Base-by-base conservation (phyloP, 305 asterid species). In the Fraxinus ornus region DNA sequence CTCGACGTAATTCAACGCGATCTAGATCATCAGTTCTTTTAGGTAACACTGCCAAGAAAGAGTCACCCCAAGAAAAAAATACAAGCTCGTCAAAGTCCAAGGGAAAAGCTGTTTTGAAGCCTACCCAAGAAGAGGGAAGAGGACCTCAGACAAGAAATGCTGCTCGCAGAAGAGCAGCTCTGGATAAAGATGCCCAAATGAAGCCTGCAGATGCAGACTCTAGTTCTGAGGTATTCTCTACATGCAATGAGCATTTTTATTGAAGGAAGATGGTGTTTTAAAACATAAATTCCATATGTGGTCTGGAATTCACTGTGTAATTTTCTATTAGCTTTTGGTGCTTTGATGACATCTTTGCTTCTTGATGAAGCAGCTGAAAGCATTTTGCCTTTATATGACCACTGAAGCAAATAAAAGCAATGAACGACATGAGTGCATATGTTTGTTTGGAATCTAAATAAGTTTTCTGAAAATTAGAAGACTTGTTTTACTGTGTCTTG, bases 101-200 rank as follows among this genome's bases (percentile, higher is more conserved):
- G 88, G 99, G 98, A 8, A 97, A 97, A 88, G 98, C 98, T 75
- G 97, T 97, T 75, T 81, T 92, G 89, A 95, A 95, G 87, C 89
- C 94, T 1, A 86, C 85, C 62, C 93, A 86, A 76, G 98, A 96
- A 83, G 97, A 90, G 86, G 93, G 94, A 75, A 93, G 88, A 83
- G 97, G 97, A 4, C 97, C 98, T 32, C 97, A 91, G 86, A 97
- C 98, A 8, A 90, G 99, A 88, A 97, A 92, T 84, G 93, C 97
- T 83, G 76, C 96, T 76, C 94, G 97, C 21, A 89, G 97, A 89
- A 90, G 91, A 82, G 97, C 97, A 70, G 94, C 98, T 84, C 47
- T 92, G 80, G 98, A 93, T 79, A 93, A 92, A 88, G 98, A 94
- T 84, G 88, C 88, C 52, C 95, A 93, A 71, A 84, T 86, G 91